phyloP scores from a whole-genome alignment of 306 rosid species.

The Betula pendula region DNA sequence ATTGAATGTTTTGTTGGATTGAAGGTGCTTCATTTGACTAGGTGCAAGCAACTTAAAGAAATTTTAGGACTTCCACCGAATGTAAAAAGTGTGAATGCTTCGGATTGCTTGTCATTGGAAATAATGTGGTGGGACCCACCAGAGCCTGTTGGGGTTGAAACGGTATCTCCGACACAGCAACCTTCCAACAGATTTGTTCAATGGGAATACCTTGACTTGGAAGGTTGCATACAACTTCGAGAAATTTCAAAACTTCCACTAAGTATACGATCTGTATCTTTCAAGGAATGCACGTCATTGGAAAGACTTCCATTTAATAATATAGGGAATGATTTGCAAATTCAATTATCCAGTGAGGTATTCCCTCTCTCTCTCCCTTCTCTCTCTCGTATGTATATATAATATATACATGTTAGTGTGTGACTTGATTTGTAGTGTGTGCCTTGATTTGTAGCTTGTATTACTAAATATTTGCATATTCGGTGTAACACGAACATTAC shows the following conservation, averaged over 20 bases:
- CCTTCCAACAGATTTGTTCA: too few species aligned
- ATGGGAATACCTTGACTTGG: too few species aligned
- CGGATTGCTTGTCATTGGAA: background rate
- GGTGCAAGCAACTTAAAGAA: slow-evolving; percentile 24
- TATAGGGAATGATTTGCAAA: background rate
- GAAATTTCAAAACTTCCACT: background rate
- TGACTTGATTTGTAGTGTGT: background rate
- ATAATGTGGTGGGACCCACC: background rate
- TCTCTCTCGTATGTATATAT: too few species aligned
- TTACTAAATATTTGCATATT: background rate
- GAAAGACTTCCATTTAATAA: too few species aligned
- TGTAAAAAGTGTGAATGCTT: slow-evolving; percentile 22
- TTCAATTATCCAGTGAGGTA: background rate
- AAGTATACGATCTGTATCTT: background rate
- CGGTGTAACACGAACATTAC: background rate
- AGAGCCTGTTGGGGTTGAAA: too few species aligned
- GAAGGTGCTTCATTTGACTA: slow-evolving; percentile 10
- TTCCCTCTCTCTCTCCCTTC: background rate
- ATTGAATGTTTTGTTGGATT: too few species aligned
- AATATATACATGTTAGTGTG: background rate
- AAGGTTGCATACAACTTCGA: background rate
- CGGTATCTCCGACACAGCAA: too few species aligned
- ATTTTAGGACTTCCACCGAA: slow-evolving; percentile 24
- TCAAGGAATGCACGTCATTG: too few species aligned
- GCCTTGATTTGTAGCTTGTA: background rate